A percentile compares a stretch with the other conserved stretches of the same genome.
Conservation (phyloP, 352 stramenopile genomes). For the Achlya hypogyna region DNA sequence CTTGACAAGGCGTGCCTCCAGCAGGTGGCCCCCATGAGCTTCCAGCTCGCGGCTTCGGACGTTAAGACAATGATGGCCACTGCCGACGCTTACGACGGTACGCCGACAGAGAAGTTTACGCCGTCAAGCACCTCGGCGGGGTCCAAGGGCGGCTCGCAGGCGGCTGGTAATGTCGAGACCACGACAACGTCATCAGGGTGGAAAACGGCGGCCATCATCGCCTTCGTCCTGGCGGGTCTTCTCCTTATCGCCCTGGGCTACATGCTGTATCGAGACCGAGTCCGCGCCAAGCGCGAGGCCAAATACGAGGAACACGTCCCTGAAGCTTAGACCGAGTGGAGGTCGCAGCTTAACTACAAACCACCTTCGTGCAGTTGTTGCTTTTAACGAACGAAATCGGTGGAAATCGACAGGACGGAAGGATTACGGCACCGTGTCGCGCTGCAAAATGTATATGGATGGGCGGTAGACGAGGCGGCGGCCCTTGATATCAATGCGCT, state of each 20-base stretch:
- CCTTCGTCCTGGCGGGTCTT: neutral
- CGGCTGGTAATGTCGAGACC: neutral
- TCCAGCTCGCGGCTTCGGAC: slow-evolving; percentile 21
- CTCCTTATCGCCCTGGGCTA: neutral
- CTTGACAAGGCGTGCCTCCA: slow-evolving; percentile 42
- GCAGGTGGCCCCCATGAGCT: slow-evolving; percentile 27
- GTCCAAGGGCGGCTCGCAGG: neutral
- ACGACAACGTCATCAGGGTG: neutral
- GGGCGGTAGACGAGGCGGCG: neutral
- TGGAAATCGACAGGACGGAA: too few relatives aligned
- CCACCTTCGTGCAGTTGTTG: neutral
- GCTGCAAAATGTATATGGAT: slow-evolving; percentile 9
- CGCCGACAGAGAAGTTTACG: neutral
- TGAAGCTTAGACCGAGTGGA: neutral
- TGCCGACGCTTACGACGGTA: slow-evolving; percentile 31
- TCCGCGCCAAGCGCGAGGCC: neutral
- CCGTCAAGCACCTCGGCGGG: neutral
- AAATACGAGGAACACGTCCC: neutral
- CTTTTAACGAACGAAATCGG: too few relatives aligned
- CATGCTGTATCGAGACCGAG: neutral
- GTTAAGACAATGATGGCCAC: slow-evolving; percentile 28
- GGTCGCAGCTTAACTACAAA: neutral
- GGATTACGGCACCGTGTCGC: neutral
- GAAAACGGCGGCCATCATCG: neutral
- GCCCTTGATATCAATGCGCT: neutral